Percentiles rank a stretch among this genome's conserved stretches.
phyloP scores from a whole-genome alignment of 192 early-diverging fungal genomes.

The Umbelopsis vinacea region DNA sequence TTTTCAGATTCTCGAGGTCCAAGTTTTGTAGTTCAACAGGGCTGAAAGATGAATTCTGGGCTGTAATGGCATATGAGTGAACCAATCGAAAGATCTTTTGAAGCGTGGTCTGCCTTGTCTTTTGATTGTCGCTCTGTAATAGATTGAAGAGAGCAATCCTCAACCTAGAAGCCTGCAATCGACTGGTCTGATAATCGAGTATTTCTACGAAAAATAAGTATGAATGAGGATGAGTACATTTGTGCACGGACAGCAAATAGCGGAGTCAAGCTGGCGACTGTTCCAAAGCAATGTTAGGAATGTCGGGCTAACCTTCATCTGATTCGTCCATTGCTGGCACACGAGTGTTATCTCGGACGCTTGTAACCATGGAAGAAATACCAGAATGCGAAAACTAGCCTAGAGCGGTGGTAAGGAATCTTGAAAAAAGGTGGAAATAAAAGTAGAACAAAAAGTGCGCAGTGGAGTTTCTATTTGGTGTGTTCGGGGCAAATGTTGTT shows the following conservation, averaged over 20 bases:
- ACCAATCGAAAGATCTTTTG: slow-evolving; percentile 45
- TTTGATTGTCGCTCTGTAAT: slow-evolving; percentile 33
- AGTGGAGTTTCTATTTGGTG: slow-evolving; percentile 8
- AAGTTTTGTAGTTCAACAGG: not conserved
- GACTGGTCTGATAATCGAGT: slow-evolving; percentile 28
- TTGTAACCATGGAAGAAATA: slow-evolving; percentile 22
- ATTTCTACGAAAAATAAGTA: slow-evolving; percentile 1
- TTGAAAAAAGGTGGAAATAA: not conserved
- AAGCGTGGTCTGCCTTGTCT: slow-evolving; percentile 21
- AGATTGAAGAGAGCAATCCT: slow-evolving; percentile 40
- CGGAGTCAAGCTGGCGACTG: not conserved
- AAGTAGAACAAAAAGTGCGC: not conserved
- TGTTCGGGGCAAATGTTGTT: not conserved
- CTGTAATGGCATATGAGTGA: slow-evolving; percentile 32
- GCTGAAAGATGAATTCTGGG: not conserved
- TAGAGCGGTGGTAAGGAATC: not conserved
- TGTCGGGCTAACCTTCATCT: not conserved
- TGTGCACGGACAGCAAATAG: slow-evolving; percentile 18
- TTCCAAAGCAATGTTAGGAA: not conserved
- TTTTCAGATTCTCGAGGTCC: not conserved
- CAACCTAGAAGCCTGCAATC: slow-evolving; percentile 37
- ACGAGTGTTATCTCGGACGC: slow-evolving; percentile 7
- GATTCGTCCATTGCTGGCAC: slow-evolving; percentile 3
- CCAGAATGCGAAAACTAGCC: not conserved
- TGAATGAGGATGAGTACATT: not conserved